phyloP scores from a whole-genome alignment of 306 rosid genomes.

The Begonia fuchsioides region DNA sequence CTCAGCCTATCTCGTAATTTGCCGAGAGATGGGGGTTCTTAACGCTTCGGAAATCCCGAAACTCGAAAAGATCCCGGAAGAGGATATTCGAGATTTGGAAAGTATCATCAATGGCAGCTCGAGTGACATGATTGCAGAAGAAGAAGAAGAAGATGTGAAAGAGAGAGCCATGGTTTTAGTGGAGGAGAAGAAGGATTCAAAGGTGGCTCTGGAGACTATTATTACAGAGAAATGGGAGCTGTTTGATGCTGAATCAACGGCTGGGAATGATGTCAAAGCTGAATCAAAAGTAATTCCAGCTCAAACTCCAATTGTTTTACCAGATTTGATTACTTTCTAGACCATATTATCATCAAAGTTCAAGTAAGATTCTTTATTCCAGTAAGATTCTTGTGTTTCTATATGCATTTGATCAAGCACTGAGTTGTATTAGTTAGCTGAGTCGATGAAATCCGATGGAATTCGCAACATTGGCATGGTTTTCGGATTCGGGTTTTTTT shows the following conservation, averaged over 20 bases:
- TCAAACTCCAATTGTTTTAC: conserved; percentile 24
- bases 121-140: conserved; percentile 1
- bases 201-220: conserved; percentile 31
- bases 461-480: too few relatives aligned
- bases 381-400: too few relatives aligned
- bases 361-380: too few relatives aligned
- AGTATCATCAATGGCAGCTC: conserved; percentile 23
- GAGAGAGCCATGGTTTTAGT: conserved; percentile 15
- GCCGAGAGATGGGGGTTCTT: conserved; percentile 50
- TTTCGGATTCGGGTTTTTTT: too few relatives aligned
- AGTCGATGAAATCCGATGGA: too few relatives aligned
- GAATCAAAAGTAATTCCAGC: conserved; percentile 4
- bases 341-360: too few relatives aligned
- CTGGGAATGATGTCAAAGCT: conserved; percentile 12
- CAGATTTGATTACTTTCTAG: conserved; percentile 72
- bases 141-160: neutral
- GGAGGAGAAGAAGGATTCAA: conserved; percentile 5
- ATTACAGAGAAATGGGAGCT: conserved; percentile 74
- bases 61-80: conserved; percentile 34
- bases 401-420: too few relatives aligned
- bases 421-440: too few relatives aligned
- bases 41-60: conserved; percentile 45
- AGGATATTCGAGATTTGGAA: conserved; percentile 44
- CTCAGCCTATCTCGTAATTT: conserved; percentile 28
- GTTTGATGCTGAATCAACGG: conserved; percentile 38